Conservation (phyloP, 75 land plant genomes). For the Cunninghamia lanceolata region DNA sequence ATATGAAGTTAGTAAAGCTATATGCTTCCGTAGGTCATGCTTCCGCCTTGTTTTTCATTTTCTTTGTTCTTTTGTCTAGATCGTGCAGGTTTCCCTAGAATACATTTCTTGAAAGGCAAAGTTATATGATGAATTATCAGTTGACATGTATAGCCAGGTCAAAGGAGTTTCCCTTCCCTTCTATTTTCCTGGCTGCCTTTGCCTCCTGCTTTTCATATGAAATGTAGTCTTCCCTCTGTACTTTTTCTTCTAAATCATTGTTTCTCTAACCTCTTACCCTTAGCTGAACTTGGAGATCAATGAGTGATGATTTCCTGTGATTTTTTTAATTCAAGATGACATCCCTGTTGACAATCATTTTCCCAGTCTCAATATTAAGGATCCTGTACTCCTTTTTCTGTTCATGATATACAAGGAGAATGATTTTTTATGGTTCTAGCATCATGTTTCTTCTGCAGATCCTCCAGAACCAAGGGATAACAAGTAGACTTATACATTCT, state of each 20-base stretch:
- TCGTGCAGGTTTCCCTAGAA: background rate
- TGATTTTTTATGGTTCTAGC: no score
- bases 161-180: background rate
- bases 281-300: background rate
- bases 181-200: background rate
- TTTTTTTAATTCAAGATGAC: background rate
- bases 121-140: background rate
- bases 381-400: no score
- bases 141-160: background rate
- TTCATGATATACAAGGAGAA: no score
- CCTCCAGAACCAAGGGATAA: no score
- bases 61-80: background rate
- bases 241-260: background rate
- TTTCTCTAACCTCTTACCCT: background rate
- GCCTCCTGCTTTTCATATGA: background rate
- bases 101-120: background rate
- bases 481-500: no score
- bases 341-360: background rate
- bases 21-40: background rate
- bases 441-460: no score
- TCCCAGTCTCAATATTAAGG: background rate
- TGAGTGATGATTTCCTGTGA: background rate
- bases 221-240: background rate
- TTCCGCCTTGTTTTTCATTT: background rate
- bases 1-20: background rate